Evolutionary conservation across 345 rosid species (phyloP), one percentile per base, ranked within the genome.

Genomic region (Bretschneidera sinensis): DNA sequence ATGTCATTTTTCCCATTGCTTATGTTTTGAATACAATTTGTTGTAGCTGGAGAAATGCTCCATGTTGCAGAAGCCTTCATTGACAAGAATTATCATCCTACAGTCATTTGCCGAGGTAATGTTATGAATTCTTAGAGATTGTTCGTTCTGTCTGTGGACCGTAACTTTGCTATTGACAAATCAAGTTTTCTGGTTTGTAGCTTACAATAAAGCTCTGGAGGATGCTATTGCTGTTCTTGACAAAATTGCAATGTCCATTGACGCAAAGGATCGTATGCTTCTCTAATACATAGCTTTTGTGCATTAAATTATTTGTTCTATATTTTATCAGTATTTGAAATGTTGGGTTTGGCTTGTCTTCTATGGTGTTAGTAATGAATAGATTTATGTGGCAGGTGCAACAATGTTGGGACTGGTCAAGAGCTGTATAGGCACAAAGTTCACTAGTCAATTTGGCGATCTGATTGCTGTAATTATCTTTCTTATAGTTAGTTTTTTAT

Each of bases 21-120:
- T n/a, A n/a, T n/a, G n/a, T n/a, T n/a, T n/a, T n/a, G n/a, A n/a
- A n/a, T n/a, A n/a, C n/a, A n/a, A n/a, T n/a, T 45, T 21, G 11
- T 69, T 68, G 68, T 69, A 92, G 98, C 97, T 75, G 98, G 97
- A 64, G 98, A 92, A 75, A 83, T 92, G 97, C 95, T 92, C 39
- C 98, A 92, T 72, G 98, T 92, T 67, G 98, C 96, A 0, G 94
- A 92, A 76, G 88, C 96, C n/a, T 92, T 89, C 68, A 76, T 92
- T 62, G 84, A 87, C 61, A 92, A 92, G 74, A 82, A 71, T 67
- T 89, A 87, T 64, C 98, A 89, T 79, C 98, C 97, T 15, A 87
- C 97, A 4, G 98, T 92, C 15, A 89, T 92, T 31, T 89, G 97
- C 69, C 80, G 92, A 62, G 98, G 98, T 89, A 75, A 67, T 50